A percentile compares a stretch with the other conserved stretches of the same genome.
These are phyloP conservation scores for Dactylellina parvicollis DNA, from an alignment of 2,329 filamentous ascomycete genomes.

Conservation along the genomic window DNA sequence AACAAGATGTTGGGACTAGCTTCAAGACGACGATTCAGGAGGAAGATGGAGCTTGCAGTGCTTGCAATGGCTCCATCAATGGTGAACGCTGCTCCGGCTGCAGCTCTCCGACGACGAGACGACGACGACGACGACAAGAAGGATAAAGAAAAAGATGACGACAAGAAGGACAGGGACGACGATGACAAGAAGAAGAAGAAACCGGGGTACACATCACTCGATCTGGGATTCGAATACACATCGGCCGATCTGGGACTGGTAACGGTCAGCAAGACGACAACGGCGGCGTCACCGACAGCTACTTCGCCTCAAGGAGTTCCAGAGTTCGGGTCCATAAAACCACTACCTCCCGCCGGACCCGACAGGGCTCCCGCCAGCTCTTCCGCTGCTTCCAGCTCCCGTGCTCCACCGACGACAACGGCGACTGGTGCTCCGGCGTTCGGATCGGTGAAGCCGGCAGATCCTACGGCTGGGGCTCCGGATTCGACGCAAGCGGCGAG, in stretches of 20 bases:
- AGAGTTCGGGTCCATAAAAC: constrained; percentile 20
- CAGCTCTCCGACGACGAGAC: constrained; percentile 11
- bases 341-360: not conserved
- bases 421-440: constrained; percentile 10
- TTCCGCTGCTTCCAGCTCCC: not conserved
- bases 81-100: constrained; percentile 26
- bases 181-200: not conserved
- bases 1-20: constrained; percentile 21
- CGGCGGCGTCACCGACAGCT: not conserved
- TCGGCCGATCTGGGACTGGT: constrained; percentile 12
- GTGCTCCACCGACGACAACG: not conserved
- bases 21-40: constrained; percentile 7
- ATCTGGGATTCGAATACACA: constrained; percentile 38
- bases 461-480: not conserved
- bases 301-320: not conserved
- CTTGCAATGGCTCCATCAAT: constrained; percentile 20
- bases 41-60: constrained; percentile 2
- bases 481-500: not conserved
- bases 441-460: constrained; percentile 1
- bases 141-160: constrained; percentile 1
- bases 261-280: not conserved
- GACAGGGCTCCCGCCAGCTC: not conserved
- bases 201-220: constrained; percentile 7
- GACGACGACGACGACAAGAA: constrained; percentile 24
- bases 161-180: constrained; percentile 13